These are phyloP conservation scores for Nakataea oryzae DNA, from an alignment of 2,329 filamentous ascomycete species.

Conservation along the genomic window DNA sequence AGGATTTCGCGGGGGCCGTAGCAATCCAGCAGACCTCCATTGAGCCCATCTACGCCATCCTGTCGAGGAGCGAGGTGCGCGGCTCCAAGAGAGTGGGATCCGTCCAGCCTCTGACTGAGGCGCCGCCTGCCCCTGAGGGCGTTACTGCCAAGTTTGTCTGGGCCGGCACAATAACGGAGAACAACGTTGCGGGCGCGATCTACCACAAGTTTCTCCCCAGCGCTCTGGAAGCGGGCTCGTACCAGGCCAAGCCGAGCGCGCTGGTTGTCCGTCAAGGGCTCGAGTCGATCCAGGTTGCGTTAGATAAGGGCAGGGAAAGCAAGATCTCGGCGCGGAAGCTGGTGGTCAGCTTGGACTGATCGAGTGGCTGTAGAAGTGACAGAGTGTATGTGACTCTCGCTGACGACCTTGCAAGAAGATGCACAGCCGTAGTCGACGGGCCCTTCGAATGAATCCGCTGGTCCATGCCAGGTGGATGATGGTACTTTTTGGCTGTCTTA, in stretches of 20 bases:
- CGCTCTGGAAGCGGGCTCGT: slow-evolving; percentile 5
- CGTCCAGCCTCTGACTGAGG: background rate
- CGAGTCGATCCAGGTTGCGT: background rate
- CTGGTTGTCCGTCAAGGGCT: background rate
- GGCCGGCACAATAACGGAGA: slow-evolving; percentile 1
- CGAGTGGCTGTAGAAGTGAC: no score
- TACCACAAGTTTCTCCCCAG: slow-evolving; percentile 7
- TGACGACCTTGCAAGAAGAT: no score
- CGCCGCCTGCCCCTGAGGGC: slow-evolving; percentile 4
- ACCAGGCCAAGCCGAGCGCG: slow-evolving; percentile 1
- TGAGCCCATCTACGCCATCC: background rate
- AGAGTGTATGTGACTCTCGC: no score
- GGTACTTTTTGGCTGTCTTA: no score
- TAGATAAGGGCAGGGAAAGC: background rate
- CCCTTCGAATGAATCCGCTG: no score
- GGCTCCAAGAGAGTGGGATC: background rate
- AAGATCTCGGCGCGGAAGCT: background rate
- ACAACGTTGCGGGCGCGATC: slow-evolving; percentile 3
- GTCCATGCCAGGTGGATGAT: no score
- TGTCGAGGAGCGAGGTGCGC: background rate
- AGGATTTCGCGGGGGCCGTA: slow-evolving; percentile 9
- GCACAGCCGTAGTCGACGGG: no score
- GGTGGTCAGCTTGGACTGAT: background rate
- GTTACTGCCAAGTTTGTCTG: background rate
- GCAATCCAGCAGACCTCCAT: slow-evolving; percentile 3